Evolutionary conservation across 176 grass and related monocot genomes (phyloP).

Genomic region (Melocanna baccifera): DNA sequence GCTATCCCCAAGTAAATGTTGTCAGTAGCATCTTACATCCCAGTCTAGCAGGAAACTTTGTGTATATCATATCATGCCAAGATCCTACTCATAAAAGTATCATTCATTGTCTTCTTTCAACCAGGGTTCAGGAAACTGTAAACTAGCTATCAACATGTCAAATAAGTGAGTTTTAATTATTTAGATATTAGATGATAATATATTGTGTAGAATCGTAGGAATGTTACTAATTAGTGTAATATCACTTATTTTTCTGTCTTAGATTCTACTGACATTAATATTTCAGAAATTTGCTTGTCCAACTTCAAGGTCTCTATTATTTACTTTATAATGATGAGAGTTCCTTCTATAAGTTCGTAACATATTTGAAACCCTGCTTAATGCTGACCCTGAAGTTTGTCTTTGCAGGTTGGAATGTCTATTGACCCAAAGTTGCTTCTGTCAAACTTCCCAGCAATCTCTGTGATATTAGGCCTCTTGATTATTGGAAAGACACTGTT

Average conservation of each 20-base stretch:
- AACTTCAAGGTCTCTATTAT: not conserved
- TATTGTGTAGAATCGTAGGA: conserved; percentile 24
- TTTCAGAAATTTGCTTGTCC: conserved; percentile 2
- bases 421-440: conserved; percentile 90
- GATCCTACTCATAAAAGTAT: not conserved
- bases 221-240: not conserved
- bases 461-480: conserved; percentile 59
- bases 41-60: not conserved
- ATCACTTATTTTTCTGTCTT: not conserved
- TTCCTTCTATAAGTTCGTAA: not conserved
- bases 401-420: conserved; percentile 96
- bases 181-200: conserved; percentile 13
- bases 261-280: not conserved
- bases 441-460: conserved; percentile 80
- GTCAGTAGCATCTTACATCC: not conserved
- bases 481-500: conserved; percentile 83
- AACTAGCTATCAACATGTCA: not conserved
- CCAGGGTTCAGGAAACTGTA: not conserved
- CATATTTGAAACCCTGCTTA: not conserved
- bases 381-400: conserved; percentile 23
- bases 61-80: not conserved
- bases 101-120: not conserved
- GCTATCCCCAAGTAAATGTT: not conserved
- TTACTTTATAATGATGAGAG: not conserved
- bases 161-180: not conserved